Evolutionary conservation across 176 grass and related monocot species (phyloP), one percentile per base, ranked within the genome.

Genomic region (Zea luxurians): DNA sequence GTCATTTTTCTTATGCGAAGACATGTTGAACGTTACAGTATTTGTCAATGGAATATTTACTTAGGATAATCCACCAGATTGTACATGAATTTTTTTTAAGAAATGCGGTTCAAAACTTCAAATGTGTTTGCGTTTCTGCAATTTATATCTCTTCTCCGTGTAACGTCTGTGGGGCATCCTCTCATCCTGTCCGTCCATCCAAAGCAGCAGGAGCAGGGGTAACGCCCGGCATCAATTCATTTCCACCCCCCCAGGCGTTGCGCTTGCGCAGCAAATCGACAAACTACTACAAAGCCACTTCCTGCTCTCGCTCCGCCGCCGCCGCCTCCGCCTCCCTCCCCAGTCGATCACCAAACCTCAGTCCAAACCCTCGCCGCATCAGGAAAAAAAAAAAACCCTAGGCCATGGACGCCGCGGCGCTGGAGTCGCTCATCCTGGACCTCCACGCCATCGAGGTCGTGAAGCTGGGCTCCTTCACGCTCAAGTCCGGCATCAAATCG

Each of bases 401-500:
- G 64, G 55, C 68, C 74, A 89, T 92, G 89, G 89, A 96, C 73
- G 79, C 85, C 67, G 78, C 70, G 66, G 80, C 78, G 10, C 60
- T 87, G 53, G 95, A 97, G 44, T 0, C 78, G 7, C 83, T 97
- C 21, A 92, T 97, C 66, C 73, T 92, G 52, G 91, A 94, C 48
- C 95, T 94, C 40, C 85, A 97, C 85, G 87, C 87, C 69, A 97
- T 97, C 79, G 91, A 92, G 83, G 89, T 85, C 35, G 80, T 97
- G 10, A 94, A 97, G 77, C 61, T 97, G 37, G 95, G 95, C 66
- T 80, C 85, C 73, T 97, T 97, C 83, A 90, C 87, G 40, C 95
- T 97, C 80, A 97, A 97, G 73, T 97, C 95, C 17, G 89, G 95
- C 83, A 94, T 97, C 82, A 84, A 84, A 53, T 97, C 95, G 37